A percentile compares a stretch with the other conserved stretches of the same genome.
phyloP scores from a whole-genome alignment of 768 basidiomycete species.

The Daedaleopsis nitida region DNA sequence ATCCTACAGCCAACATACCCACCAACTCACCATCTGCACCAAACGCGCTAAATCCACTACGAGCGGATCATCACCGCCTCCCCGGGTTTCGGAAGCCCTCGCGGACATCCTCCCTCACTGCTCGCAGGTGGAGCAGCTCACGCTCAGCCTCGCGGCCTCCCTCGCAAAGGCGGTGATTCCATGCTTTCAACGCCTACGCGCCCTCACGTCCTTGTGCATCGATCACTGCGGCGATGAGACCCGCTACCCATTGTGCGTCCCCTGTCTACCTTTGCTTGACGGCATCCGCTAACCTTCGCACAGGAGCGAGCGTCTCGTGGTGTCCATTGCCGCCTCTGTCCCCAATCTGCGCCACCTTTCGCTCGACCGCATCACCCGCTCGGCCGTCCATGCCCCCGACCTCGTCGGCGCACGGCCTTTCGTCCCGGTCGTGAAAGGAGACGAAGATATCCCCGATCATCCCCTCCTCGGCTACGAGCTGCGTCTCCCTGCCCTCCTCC shows the following conservation, averaged over 20 bases:
- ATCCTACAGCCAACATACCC: constrained; percentile 52
- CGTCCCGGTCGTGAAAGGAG: constrained; percentile 63
- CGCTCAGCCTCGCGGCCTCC: constrained; percentile 50
- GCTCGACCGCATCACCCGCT: constrained; percentile 67
- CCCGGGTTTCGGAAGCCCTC: constrained; percentile 46
- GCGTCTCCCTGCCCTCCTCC: constrained; percentile 64
- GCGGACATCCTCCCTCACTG: constrained; percentile 52
- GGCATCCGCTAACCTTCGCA: constrained; percentile 19
- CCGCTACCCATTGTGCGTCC: constrained; percentile 39
- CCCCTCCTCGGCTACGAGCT: constrained; percentile 57
- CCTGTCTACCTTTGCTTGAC: background rate
- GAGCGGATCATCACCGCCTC: constrained; percentile 19
- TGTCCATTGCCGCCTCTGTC: constrained; percentile 64
- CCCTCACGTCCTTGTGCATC: constrained; percentile 50
- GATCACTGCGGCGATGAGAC: constrained; percentile 44
- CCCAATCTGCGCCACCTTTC: constrained; percentile 57
- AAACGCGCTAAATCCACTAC: constrained; percentile 33
- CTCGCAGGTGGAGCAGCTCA: constrained; percentile 48
- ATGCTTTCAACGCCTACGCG: constrained; percentile 45
- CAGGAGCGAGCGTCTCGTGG: constrained; percentile 71
- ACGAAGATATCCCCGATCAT: constrained; percentile 57
- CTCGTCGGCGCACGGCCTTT: constrained; percentile 54
- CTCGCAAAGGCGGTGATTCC: constrained; percentile 51
- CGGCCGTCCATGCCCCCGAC: constrained; percentile 63
- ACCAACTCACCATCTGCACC: constrained; percentile 48